A percentile compares a stretch with the other conserved stretches of the same genome.
Evolutionary conservation across 2,329 filamentous ascomycete species (phyloP).

Genomic region (Magnaporthiopsis rhizophila): DNA sequence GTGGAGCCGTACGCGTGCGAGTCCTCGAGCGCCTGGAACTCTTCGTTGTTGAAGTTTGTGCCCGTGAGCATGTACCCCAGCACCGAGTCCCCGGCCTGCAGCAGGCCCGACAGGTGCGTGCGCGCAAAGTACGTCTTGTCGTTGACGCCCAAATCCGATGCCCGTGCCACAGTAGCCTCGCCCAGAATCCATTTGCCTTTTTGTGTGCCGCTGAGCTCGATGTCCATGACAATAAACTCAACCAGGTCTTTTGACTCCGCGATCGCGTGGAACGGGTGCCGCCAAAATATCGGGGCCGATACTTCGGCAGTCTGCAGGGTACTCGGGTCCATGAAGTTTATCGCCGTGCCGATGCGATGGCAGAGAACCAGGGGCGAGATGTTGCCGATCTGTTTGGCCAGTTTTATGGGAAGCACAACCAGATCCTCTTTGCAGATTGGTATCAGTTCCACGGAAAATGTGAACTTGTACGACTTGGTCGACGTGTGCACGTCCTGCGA

Average conservation of each 20-base stretch:
- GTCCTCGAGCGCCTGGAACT: slow-evolving; percentile 75
- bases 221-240: slow-evolving; percentile 93
- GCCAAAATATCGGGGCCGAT: slow-evolving; percentile 78
- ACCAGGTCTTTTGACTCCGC: slow-evolving; percentile 78
- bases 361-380: slow-evolving; percentile 82
- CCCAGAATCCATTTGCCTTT: slow-evolving; percentile 79
- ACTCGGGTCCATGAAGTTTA: slow-evolving; percentile 83
- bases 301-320: slow-evolving; percentile 89
- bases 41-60: slow-evolving; percentile 84
- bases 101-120: slow-evolving; percentile 78
- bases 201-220: slow-evolving; percentile 66
- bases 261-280: slow-evolving; percentile 74
- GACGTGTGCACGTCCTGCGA: slow-evolving; percentile 88
- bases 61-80: slow-evolving; percentile 90
- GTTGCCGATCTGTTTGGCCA: slow-evolving; percentile 82
- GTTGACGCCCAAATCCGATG: slow-evolving; percentile 78
- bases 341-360: slow-evolving; percentile 76
- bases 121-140: slow-evolving; percentile 83
- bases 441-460: slow-evolving; percentile 79
- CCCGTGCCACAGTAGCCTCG: slow-evolving; percentile 80
- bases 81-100: slow-evolving; percentile 84
- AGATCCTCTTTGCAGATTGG: slow-evolving; percentile 97
- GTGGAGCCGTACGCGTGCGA: slow-evolving; percentile 67
- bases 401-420: slow-evolving; percentile 81
- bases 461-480: slow-evolving; percentile 89